Conservation (phyloP, 495 filamentous ascomycete genomes). For the Aspergillus nanangensis region DNA sequence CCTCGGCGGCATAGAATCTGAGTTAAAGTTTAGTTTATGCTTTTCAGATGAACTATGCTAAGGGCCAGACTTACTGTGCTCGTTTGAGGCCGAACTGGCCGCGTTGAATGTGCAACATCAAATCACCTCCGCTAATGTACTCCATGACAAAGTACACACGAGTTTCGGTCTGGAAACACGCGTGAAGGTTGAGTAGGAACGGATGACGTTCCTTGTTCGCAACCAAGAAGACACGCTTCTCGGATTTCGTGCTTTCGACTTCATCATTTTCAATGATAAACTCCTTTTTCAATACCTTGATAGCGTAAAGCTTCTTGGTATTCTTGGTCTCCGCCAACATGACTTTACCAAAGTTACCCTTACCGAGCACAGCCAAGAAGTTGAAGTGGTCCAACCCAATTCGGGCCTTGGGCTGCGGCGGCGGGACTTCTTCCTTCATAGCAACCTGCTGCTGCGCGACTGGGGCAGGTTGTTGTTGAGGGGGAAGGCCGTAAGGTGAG, state of each 20-base stretch:
- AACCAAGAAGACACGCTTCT: slow-evolving; percentile 95
- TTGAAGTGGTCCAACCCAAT: slow-evolving; percentile 99
- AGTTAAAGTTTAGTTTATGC: background rate
- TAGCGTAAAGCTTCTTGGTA: slow-evolving; percentile 87
- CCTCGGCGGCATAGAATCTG: slow-evolving; percentile 96
- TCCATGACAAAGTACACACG: slow-evolving; percentile 99
- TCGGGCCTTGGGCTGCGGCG: slow-evolving; percentile 64
- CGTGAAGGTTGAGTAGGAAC: slow-evolving; percentile 91
- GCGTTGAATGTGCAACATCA: slow-evolving; percentile 98
- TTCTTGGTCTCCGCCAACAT: slow-evolving; percentile 98
- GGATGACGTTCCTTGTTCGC: slow-evolving; percentile 98
- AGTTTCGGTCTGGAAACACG: slow-evolving; percentile 99
- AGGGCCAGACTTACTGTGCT: slow-evolving; percentile 92
- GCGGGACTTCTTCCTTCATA: slow-evolving; percentile 46
- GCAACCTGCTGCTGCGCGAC: slow-evolving; percentile 22
- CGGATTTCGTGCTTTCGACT: slow-evolving; percentile 97
- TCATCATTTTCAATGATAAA: slow-evolving; percentile 99
- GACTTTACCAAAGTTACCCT: slow-evolving; percentile 99
- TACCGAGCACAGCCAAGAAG: slow-evolving; percentile 96
- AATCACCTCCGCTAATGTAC: slow-evolving; percentile 96
- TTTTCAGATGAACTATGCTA: too few species aligned
- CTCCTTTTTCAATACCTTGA: slow-evolving; percentile 99
- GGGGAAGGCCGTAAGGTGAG: slow-evolving; percentile 29
- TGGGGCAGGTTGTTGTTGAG: slow-evolving; percentile 41
- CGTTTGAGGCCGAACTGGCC: slow-evolving; percentile 93